These are phyloP conservation scores for Colletotrichum australisinense DNA, from an alignment of 2,329 filamentous ascomycete species.

Conservation along the genomic window DNA sequence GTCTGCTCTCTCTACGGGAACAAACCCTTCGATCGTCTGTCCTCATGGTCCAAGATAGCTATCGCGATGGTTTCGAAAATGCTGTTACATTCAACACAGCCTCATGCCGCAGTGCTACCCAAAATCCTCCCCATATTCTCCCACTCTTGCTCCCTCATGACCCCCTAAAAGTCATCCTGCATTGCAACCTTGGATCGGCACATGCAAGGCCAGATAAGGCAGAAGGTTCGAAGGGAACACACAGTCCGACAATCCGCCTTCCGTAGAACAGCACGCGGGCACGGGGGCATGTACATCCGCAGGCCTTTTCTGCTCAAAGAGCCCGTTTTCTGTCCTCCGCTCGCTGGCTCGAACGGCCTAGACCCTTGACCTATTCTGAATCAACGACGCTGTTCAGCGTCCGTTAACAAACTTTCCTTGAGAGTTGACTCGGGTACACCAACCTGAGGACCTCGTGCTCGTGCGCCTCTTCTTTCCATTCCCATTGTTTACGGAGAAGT, in stretches of 20 bases:
- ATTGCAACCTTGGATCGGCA: background rate
- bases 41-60: background rate
- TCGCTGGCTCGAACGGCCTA: background rate
- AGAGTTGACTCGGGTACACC: background rate
- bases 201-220: background rate
- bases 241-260: background rate
- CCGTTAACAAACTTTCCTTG: background rate
- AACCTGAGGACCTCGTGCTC: background rate
- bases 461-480: background rate
- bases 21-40: background rate
- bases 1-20: background rate
- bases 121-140: background rate
- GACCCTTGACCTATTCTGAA: background rate
- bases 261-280: background rate
- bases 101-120: background rate
- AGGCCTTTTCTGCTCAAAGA: background rate
- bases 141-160: background rate
- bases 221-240: background rate
- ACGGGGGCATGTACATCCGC: background rate
- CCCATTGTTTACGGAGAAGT: background rate
- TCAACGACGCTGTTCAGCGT: background rate
- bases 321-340: background rate
- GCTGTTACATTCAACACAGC: background rate
- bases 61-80: background rate
- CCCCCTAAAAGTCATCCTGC: background rate